Evolutionary conservation across 2,329 filamentous ascomycete species (phyloP).

Genomic region (Phialophora expanda): DNA sequence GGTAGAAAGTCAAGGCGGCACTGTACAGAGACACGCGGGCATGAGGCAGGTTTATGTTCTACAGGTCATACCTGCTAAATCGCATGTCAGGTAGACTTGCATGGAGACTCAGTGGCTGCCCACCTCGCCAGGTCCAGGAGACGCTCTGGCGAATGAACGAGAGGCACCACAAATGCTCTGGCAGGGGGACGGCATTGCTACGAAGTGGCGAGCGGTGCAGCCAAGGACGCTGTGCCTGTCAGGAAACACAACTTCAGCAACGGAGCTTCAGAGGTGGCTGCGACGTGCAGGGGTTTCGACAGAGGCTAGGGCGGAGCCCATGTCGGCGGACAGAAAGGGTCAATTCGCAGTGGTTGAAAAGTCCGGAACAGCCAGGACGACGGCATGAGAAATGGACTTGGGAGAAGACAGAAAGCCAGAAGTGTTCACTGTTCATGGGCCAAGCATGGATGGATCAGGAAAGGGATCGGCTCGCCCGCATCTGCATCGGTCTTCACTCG

Average conservation of each 20-base stretch:
- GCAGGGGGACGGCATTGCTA: conserved; percentile 1
- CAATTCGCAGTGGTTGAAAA: conserved; percentile 12
- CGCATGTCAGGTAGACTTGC: conserved; percentile 1
- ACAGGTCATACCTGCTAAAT: conserved; percentile 28
- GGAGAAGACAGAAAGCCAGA: not conserved
- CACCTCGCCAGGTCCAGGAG: conserved; percentile 8
- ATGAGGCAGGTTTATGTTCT: conserved; percentile 26
- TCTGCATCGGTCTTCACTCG: conserved; percentile 14
- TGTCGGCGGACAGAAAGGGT: conserved; percentile 1
- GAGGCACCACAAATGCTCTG: conserved; percentile 5
- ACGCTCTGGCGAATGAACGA: conserved; percentile 8
- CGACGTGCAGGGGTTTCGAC: not conserved
- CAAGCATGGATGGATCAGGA: not conserved
- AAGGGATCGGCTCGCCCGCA: conserved; percentile 14
- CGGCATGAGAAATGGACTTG: not conserved
- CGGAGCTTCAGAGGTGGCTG: not conserved
- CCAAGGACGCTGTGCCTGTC: conserved; percentile 3
- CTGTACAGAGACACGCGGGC: conserved; percentile 12
- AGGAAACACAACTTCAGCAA: not conserved
- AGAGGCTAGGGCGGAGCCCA: no score
- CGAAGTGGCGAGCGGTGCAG: not conserved
- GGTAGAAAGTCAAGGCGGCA: conserved; percentile 1
- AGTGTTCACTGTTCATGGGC: not conserved
- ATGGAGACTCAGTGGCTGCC: conserved; percentile 10
- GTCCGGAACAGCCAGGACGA: conserved; percentile 28